Evolutionary conservation across 129 eudicot genomes (phyloP), one percentile per base, ranked within the genome.

Genomic region (Flaveria trinervia): DNA sequence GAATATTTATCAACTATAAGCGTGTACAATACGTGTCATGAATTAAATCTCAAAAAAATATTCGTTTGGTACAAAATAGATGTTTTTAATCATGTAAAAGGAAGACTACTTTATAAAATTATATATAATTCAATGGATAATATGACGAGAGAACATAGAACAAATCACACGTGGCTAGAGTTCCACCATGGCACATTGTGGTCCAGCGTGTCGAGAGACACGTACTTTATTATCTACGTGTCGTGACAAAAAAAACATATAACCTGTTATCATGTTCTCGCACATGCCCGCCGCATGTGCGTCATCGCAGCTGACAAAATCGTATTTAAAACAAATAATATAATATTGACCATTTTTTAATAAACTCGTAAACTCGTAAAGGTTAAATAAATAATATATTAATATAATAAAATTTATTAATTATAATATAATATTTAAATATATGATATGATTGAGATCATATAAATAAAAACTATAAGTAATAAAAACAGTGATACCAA

Each of bases 161-260:
- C 23, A 69, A 3, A 43, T 30, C 2, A 78, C 71, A 78, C 71
- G 82, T 78, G 82, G 77, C 77, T 46, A 70, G 17, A 70, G 65
- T 46, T 71, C 70, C 71, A 78, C 71, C 71, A 30, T 70, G 82
- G 71, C 70, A 30, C 18, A 28, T 28, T 59, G 43, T 57, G 82
- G 76, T 70, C 82, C 82, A 78, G 18, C 54, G 76, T 78, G 64
- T 70, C 71, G 54, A 60, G 4, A 70, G 62, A 9, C 25, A 65
- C 70, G 49, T 65, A 65, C 69, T 60, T 26, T 43, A 26, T 70
- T 28, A 59, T 78, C 77, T 78, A 70, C 82, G 82, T 78, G 77
- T 70, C 65, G 1, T 17, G 65, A 59, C 17, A 78, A 45, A 70
- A 68, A 78, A 59, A 57, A 57, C 60, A 3, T 7, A 56, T 65